Percentiles rank a stretch among this genome's conserved stretches.
phyloP scores from a whole-genome alignment of 768 basidiomycete species.

The Sarcomyxa edulis region DNA sequence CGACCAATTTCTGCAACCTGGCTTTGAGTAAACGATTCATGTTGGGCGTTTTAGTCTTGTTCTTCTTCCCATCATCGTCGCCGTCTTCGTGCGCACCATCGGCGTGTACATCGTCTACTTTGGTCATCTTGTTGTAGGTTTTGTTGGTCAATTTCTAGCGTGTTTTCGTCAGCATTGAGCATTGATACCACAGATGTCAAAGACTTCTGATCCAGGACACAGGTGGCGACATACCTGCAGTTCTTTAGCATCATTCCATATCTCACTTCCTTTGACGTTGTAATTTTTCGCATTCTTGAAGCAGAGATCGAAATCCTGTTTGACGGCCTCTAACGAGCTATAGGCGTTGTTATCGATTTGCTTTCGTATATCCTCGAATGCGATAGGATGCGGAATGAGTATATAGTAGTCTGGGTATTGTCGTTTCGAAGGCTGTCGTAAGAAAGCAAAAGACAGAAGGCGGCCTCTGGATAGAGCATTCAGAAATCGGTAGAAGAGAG shows the following conservation, averaged over 20 bases:
- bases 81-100: constrained; percentile 27
- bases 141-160: constrained; percentile 51
- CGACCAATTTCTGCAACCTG: constrained; percentile 66
- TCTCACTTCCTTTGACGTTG: constrained; percentile 73
- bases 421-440: constrained; percentile 65
- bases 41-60: constrained; percentile 56
- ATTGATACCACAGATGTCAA: constrained; percentile 1
- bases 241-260: constrained; percentile 79
- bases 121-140: constrained; percentile 35
- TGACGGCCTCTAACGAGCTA: constrained; percentile 58
- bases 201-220: not conserved
- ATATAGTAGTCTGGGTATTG: constrained; percentile 85
- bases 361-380: constrained; percentile 85
- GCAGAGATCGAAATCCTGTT: constrained; percentile 68
- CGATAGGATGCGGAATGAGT: constrained; percentile 76
- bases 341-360: constrained; percentile 60
- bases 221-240: constrained; percentile 54
- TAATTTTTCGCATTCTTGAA: constrained; percentile 81
- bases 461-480: constrained; percentile 53
- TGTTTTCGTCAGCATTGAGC: not conserved
- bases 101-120: constrained; percentile 3
- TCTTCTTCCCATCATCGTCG: constrained; percentile 34
- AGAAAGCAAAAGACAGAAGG: constrained; percentile 57
- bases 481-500: constrained; percentile 21
- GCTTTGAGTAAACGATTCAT: constrained; percentile 63